These are phyloP conservation scores for Sphaerulina vaccinii DNA, from an alignment of 2,329 filamentous ascomycete species.

Conservation along the genomic window DNA sequence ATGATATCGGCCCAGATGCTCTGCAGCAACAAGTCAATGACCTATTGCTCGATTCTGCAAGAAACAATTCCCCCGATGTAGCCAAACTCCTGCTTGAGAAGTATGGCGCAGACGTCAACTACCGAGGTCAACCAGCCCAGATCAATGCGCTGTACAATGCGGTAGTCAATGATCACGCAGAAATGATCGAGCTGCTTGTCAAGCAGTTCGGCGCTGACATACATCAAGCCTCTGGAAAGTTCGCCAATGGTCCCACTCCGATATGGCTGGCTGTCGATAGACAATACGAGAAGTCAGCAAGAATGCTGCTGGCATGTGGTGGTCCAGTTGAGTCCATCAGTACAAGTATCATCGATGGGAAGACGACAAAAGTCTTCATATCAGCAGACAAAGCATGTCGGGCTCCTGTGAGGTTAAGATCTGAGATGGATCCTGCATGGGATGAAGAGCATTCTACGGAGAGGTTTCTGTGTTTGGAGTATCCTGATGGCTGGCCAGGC, in stretches of 20 bases:
- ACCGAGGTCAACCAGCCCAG: background rate
- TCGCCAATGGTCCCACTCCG: constrained; percentile 18
- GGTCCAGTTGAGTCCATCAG: constrained; percentile 17
- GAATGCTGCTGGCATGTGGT: constrained; percentile 15
- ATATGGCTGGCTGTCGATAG: constrained; percentile 16
- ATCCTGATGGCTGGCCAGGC: constrained; percentile 13
- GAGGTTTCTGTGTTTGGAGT: constrained; percentile 20
- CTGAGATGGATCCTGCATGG: constrained; percentile 9
- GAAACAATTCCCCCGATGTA: background rate
- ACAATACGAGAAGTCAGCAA: constrained; percentile 13
- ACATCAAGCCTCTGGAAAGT: constrained; percentile 15
- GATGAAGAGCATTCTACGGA: constrained; percentile 9
- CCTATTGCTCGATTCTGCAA: constrained; percentile 7
- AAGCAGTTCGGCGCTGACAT: constrained; percentile 9
- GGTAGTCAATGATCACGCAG: background rate
- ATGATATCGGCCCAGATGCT: background rate
- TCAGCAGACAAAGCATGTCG: background rate
- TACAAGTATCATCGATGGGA: background rate
- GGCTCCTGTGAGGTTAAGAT: constrained; percentile 4
- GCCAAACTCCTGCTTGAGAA: constrained; percentile 5
- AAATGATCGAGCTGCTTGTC: constrained; percentile 15
- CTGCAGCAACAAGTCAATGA: background rate
- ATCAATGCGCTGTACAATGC: constrained; percentile 8
- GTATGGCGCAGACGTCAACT: constrained; percentile 9
- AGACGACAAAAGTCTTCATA: constrained; percentile 15